Evolutionary conservation across 2,329 filamentous ascomycete genomes (phyloP).

Genomic region (Fusarium bulbicola): DNA sequence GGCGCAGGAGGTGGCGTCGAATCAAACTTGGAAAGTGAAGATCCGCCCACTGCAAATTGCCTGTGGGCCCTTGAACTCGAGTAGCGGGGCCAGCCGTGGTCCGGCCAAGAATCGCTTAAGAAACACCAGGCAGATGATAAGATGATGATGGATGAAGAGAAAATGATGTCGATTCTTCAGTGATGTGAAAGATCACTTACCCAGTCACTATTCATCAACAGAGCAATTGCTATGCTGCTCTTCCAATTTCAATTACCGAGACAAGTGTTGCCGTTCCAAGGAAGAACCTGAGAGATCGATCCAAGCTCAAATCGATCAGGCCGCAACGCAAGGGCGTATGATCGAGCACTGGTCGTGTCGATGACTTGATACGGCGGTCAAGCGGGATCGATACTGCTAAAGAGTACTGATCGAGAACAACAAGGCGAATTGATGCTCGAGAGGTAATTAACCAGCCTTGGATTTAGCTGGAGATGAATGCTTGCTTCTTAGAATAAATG

Average conservation of each 20-base stretch:
- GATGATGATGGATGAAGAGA: background rate
- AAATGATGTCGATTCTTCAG: background rate
- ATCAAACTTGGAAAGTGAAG: slow-evolving; percentile 41
- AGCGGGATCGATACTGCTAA: background rate
- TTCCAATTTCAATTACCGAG: slow-evolving; percentile 17
- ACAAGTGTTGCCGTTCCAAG: slow-evolving; percentile 20
- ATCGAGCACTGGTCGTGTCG: slow-evolving; percentile 12
- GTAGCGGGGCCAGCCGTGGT: slow-evolving; percentile 30
- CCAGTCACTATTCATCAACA: slow-evolving; percentile 4
- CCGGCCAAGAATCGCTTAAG: slow-evolving; percentile 22
- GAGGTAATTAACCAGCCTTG: background rate
- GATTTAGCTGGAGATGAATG: background rate
- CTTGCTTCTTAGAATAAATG: background rate
- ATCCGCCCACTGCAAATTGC: slow-evolving; percentile 43
- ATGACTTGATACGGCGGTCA: slow-evolving; percentile 1
- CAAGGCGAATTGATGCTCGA: background rate
- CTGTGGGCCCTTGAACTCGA: slow-evolving; percentile 30
- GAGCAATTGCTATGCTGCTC: background rate
- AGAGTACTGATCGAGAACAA: background rate
- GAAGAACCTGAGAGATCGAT: slow-evolving; percentile 3
- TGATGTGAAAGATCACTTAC: slow-evolving; percentile 12
- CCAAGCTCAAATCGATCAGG: slow-evolving; percentile 30
- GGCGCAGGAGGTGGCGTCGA: slow-evolving; percentile 44
- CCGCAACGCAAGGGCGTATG: slow-evolving; percentile 32
- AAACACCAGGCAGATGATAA: slow-evolving; percentile 12